These are phyloP conservation scores for Ceratocystis colombiana DNA, from an alignment of 2,329 filamentous ascomycete species.

Conservation along the genomic window DNA sequence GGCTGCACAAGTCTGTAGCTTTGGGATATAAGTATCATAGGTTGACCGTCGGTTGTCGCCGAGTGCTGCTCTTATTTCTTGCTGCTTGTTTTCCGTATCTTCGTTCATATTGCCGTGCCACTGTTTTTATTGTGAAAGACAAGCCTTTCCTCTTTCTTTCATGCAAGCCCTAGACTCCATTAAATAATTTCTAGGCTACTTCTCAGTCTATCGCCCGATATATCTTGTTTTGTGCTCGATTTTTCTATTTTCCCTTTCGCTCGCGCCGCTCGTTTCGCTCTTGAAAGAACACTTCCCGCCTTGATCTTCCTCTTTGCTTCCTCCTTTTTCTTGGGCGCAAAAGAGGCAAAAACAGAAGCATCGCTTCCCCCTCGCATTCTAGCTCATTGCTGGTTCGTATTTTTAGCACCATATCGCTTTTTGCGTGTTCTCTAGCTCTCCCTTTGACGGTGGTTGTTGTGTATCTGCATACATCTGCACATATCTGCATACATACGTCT, in stretches of 20 bases:
- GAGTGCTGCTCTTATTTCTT: neutral
- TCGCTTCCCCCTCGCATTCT: conserved; percentile 12
- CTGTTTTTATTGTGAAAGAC: neutral
- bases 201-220: neutral
- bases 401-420: neutral
- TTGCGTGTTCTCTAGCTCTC: neutral
- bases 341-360: conserved; percentile 2
- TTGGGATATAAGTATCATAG: neutral
- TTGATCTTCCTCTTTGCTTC: neutral
- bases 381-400: conserved; percentile 9
- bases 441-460: neutral
- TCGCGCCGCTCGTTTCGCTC: neutral
- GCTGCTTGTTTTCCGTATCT: neutral
- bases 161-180: neutral
- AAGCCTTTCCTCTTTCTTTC: neutral
- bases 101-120: neutral
- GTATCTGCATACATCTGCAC: neutral
- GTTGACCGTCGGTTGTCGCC: neutral
- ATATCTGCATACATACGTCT: neutral
- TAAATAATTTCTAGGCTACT: neutral
- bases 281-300: neutral
- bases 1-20: neutral
- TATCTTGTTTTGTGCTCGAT: neutral
- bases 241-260: neutral
- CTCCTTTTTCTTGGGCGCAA: neutral